These are phyloP conservation scores for Schizochytrium sp. DNA, from an alignment of 108 stramenopile species.

Conservation along the genomic window DNA sequence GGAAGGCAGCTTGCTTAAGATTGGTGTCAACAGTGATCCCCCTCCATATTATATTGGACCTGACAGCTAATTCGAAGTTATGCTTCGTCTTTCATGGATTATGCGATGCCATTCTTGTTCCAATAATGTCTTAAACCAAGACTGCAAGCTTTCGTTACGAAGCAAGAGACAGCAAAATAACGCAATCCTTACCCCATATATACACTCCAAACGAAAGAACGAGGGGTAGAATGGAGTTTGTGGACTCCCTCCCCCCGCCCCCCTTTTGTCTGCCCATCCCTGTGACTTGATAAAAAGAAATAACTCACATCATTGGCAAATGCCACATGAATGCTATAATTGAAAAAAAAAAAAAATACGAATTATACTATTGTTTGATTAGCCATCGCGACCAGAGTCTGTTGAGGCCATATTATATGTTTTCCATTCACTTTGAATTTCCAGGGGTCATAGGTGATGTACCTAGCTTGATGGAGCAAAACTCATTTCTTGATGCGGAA, in stretches of 20 bases:
- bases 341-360: no score
- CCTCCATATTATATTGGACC: slow-evolving; percentile 27
- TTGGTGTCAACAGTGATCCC: slow-evolving; percentile 37
- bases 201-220: no score
- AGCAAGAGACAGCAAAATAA: no score
- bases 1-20: slow-evolving; percentile 35
- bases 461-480: neutral
- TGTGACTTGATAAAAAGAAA: neutral
- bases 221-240: no score
- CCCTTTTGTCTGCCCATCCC: no score
- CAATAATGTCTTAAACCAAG: neutral
- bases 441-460: no score
- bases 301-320: neutral
- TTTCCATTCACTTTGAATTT: no score
- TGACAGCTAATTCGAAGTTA: neutral
- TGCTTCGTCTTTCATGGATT: neutral
- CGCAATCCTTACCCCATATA: no score
- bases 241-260: no score
- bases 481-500: neutral
- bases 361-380: no score
- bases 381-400: no score
- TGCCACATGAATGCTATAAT: neutral
- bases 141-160: neutral
- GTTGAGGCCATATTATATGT: no score
- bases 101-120: neutral